These are phyloP conservation scores for Yamadazyma takamatsuzukensis DNA, from an alignment of 805 yeast genomes.

Conservation along the genomic window DNA sequence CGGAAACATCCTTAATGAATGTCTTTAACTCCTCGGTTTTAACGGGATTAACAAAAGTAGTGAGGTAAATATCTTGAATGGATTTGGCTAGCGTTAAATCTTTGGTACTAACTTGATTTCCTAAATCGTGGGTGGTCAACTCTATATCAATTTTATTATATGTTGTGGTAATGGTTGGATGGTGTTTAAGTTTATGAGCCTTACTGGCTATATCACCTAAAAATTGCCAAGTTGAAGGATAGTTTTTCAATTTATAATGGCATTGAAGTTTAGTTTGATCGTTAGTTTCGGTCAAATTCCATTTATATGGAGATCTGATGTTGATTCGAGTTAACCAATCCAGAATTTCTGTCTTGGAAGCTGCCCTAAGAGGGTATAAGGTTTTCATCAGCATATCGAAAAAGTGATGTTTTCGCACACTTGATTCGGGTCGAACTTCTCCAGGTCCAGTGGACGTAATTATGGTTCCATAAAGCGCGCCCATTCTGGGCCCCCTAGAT, in stretches of 20 bases:
- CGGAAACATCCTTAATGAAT: slow-evolving; percentile 2
- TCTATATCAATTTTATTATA: slow-evolving; percentile 55
- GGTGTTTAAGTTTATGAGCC: slow-evolving; percentile 61
- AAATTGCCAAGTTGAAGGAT: slow-evolving; percentile 66
- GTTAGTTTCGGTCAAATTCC: too few species aligned
- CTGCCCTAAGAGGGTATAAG: too few species aligned
- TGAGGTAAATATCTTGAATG: slow-evolving; percentile 16
- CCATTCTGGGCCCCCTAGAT: too few species aligned
- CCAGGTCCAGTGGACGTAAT: not conserved
- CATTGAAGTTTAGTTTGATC: not conserved
- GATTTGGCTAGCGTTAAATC: slow-evolving; percentile 56
- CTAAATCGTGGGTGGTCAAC: slow-evolving; percentile 64
- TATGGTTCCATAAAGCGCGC: not conserved
- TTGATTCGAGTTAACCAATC: slow-evolving; percentile 2
- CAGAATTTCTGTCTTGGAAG: too few species aligned
- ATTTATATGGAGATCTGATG: too few species aligned
- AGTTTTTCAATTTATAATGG: slow-evolving; percentile 40
- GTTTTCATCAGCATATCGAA: too few species aligned
- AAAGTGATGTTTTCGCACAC: too few species aligned
- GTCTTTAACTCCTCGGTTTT: slow-evolving; percentile 2
- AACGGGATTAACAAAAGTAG: slow-evolving; percentile 1
- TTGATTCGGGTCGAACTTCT: not conserved
- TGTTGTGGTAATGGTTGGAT: slow-evolving; percentile 63
- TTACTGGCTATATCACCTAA: slow-evolving; percentile 54
- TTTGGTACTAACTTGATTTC: slow-evolving; percentile 44